A percentile compares a stretch with the other conserved stretches of the same genome.
phyloP scores from a whole-genome alignment of 345 rosid genomes.

The Mercurialis annua region DNA sequence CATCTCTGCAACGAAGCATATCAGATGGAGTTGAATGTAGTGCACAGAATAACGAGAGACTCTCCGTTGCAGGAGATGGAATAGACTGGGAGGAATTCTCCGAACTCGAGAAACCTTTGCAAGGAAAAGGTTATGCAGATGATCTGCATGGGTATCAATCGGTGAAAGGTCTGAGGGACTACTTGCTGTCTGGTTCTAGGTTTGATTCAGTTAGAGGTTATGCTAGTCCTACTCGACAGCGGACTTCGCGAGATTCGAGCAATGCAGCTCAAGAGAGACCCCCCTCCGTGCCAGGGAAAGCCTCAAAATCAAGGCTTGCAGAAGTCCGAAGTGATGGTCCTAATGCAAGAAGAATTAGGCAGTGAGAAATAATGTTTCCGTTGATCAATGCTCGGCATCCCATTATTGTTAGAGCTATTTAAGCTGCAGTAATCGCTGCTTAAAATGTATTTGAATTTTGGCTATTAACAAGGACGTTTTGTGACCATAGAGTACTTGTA shows the following conservation, averaged over 20 bases:
- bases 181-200: conserved; percentile 46
- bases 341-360: conserved; percentile 4
- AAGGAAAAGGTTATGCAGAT: conserved; percentile 45
- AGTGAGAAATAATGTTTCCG: conserved; percentile 8
- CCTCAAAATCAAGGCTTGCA: conserved; percentile 57
- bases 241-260: conserved; percentile 28
- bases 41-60: conserved; percentile 51
- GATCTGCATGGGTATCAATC: conserved; percentile 65
- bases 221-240: conserved; percentile 48
- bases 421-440: conserved; percentile 33
- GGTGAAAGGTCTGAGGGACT: conserved; percentile 62
- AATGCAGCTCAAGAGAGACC: conserved; percentile 50
- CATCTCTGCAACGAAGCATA: conserved; percentile 69
- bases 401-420: conserved; percentile 13
- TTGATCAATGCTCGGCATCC: conserved; percentile 13
- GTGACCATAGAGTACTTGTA: conserved; percentile 10
- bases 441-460: conserved; percentile 1
- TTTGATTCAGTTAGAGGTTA: conserved; percentile 44
- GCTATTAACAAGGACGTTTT: conserved; percentile 14
- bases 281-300: conserved; percentile 46
- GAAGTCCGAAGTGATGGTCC: conserved; percentile 46
- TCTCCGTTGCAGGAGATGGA: conserved; percentile 41
- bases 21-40: conserved; percentile 85
- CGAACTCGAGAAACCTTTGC: conserved; percentile 41
- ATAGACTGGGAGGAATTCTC: conserved; percentile 57